Conservation (phyloP, 257 asterid genomes). For the Buddleja alternifolia region DNA sequence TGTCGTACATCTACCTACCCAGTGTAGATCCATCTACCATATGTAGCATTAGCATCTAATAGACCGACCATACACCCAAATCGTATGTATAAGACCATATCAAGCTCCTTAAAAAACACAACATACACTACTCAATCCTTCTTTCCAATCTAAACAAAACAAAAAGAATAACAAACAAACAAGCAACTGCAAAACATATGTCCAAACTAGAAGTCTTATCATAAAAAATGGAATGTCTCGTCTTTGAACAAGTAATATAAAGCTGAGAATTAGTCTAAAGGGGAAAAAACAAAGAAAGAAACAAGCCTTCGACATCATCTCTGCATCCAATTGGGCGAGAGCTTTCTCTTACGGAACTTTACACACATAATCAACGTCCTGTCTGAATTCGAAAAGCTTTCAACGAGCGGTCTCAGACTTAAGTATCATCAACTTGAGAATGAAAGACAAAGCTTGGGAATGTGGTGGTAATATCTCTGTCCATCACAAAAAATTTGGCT, state of each 20-base stretch:
- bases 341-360: neutral
- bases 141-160: slow-evolving; percentile 5
- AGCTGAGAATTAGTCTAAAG: neutral
- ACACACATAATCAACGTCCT: neutral
- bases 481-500: slow-evolving; percentile 7
- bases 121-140: neutral
- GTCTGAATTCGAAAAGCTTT: neutral
- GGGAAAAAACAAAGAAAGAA: neutral
- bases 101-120: neutral
- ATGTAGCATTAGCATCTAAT: too few species aligned
- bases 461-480: slow-evolving; percentile 74
- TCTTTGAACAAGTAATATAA: slow-evolving; percentile 4
- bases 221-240: neutral
- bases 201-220: slow-evolving; percentile 10
- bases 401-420: slow-evolving; percentile 13
- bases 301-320: slow-evolving; percentile 14
- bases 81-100: neutral
- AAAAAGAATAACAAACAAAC: neutral
- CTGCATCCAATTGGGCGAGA: slow-evolving; percentile 20
- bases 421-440: slow-evolving; percentile 65
- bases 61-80: too few species aligned
- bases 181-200: neutral
- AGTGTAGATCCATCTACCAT: too few species aligned
- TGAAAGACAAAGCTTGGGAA: slow-evolving; percentile 75
- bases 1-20: too few species aligned